These are phyloP conservation scores for Xylaria scruposa DNA, from an alignment of 495 filamentous ascomycete species.

Conservation along the genomic window DNA sequence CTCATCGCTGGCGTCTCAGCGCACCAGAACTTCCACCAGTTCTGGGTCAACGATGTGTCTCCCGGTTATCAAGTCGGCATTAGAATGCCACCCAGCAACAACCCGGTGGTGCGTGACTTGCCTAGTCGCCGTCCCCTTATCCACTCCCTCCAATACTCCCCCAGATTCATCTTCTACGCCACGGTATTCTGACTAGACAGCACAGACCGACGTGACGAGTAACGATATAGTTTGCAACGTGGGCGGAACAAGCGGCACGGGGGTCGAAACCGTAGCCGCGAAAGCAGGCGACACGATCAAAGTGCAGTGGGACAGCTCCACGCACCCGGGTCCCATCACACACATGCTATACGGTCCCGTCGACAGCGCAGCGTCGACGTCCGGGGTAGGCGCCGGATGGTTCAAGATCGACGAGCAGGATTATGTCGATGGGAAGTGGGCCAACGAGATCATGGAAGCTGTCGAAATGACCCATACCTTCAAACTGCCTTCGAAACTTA, in stretches of 20 bases:
- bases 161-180: neutral
- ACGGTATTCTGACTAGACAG: neutral
- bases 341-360: constrained; percentile 38
- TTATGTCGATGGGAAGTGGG: constrained; percentile 40
- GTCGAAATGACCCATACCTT: constrained; percentile 40
- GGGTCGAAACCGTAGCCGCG: constrained; percentile 38
- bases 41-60: constrained; percentile 46
- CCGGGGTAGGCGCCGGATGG: constrained; percentile 39
- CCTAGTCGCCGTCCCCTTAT: neutral
- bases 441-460: constrained; percentile 40
- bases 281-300: constrained; percentile 45
- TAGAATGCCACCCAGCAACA: constrained; percentile 47
- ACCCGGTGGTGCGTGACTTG: constrained; percentile 36
- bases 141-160: too few relatives aligned
- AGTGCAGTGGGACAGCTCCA: constrained; percentile 44
- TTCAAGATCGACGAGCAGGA: constrained; percentile 43
- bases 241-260: constrained; percentile 40
- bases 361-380: constrained; percentile 36
- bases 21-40: constrained; percentile 49
- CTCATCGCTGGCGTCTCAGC: constrained; percentile 38
- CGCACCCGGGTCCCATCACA: constrained; percentile 47
- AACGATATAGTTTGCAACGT: constrained; percentile 47
- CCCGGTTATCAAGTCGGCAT: constrained; percentile 48
- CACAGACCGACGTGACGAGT: constrained; percentile 38
- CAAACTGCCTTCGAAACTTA: constrained; percentile 34